Evolutionary conservation across 2,329 filamentous ascomycete species (phyloP).

Genomic region (Sarocladiaceae sp.): DNA sequence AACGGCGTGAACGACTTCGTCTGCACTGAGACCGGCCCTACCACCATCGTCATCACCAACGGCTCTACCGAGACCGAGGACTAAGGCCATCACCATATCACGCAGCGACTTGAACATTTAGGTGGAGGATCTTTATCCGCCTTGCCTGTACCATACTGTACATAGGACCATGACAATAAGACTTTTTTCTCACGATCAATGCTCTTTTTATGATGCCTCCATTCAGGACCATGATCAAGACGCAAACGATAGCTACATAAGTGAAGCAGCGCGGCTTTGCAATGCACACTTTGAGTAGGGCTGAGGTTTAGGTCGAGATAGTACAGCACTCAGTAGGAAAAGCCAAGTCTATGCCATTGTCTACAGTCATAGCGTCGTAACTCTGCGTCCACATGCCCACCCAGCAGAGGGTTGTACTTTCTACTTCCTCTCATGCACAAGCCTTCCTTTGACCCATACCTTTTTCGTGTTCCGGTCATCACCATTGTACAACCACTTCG

Average conservation of each 20-base stretch:
- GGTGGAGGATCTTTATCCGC: no score
- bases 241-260: no score
- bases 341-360: neutral
- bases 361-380: neutral
- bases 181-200: no score
- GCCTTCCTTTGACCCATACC: constrained; percentile 83
- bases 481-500: constrained; percentile 93
- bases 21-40: constrained; percentile 16
- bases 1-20: constrained; percentile 14
- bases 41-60: constrained; percentile 17
- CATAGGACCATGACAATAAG: no score
- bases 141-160: no score
- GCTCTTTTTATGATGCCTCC: no score
- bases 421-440: constrained; percentile 62
- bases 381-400: neutral
- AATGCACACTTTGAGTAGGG: no score
- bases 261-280: no score
- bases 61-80: neutral
- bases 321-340: no score
- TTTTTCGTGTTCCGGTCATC: constrained; percentile 85
- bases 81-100: neutral
- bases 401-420: neutral
- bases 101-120: no score
- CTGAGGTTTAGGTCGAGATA: no score
- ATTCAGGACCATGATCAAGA: no score